phyloP scores from a whole-genome alignment of 495 filamentous ascomycete species.

The Penicillium angulare region DNA sequence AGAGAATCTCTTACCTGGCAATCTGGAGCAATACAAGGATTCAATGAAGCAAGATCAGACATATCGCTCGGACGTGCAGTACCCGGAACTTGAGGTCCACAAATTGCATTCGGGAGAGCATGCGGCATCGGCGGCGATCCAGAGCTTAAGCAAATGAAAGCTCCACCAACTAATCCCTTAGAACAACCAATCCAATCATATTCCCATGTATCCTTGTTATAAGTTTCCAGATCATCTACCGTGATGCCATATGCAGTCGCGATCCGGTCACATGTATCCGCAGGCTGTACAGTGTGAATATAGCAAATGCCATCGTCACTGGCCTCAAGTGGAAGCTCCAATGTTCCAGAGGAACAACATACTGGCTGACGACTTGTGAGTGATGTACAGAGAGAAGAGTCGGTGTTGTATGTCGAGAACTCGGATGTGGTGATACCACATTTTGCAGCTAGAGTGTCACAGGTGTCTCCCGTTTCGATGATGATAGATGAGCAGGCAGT shows the following conservation, averaged over 20 bases:
- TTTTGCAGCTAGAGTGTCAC: background rate
- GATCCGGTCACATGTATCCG: background rate
- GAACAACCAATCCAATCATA: background rate
- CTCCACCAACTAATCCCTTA: background rate
- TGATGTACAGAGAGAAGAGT: background rate
- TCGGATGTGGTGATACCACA: background rate
- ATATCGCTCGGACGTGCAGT: background rate
- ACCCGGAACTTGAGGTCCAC: constrained; percentile 2
- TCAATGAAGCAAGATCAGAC: background rate
- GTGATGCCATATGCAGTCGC: background rate
- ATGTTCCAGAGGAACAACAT: background rate
- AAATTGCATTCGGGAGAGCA: background rate
- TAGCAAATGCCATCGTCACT: background rate
- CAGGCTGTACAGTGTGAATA: background rate
- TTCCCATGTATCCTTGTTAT: background rate
- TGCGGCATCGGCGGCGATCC: constrained; percentile 1
- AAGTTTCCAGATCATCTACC: background rate
- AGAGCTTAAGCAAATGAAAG: constrained; percentile 5
- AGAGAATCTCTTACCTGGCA: background rate
- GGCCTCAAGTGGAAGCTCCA: background rate
- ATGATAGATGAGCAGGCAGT: background rate
- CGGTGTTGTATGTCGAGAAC: background rate
- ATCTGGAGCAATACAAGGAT: background rate
- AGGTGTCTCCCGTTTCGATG: background rate
- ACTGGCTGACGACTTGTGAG: background rate